A percentile compares a stretch with the other conserved stretches of the same genome.
These are phyloP conservation scores for Penicillium thymicola DNA, from an alignment of 2,329 filamentous ascomycete species.

Conservation along the genomic window DNA sequence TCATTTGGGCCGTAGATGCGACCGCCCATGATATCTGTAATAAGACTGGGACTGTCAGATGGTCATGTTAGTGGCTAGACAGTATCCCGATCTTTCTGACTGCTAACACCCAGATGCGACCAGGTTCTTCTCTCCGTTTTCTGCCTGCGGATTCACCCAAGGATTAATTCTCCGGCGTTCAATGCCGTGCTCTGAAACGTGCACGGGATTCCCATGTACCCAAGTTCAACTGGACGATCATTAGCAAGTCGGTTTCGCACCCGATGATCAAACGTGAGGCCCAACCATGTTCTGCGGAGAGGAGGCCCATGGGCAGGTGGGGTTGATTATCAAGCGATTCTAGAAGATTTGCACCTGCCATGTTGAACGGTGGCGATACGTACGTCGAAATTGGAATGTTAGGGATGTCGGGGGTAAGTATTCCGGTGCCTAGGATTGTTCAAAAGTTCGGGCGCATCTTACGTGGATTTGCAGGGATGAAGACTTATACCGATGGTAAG, in stretches of 20 bases:
- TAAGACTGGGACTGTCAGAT: not conserved
- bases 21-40: not conserved
- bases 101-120: not conserved
- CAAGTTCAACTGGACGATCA: not conserved
- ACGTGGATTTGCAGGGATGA: not conserved
- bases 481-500: not conserved
- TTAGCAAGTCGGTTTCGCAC: not conserved
- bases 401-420: not conserved
- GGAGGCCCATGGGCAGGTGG: not conserved
- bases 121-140: not conserved
- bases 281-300: not conserved
- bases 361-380: not conserved
- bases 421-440: not conserved
- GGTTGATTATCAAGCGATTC: not conserved
- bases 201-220: not conserved
- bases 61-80: not conserved
- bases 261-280: conserved; percentile 1
- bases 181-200: not conserved
- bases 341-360: conserved; percentile 1
- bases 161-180: not conserved
- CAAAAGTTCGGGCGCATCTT: not conserved
- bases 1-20: not conserved
- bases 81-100: not conserved
- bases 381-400: not conserved
- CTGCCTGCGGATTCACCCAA: not conserved